Conservation (phyloP, 306 rosid species). For the Dalbergia oliveri region DNA sequence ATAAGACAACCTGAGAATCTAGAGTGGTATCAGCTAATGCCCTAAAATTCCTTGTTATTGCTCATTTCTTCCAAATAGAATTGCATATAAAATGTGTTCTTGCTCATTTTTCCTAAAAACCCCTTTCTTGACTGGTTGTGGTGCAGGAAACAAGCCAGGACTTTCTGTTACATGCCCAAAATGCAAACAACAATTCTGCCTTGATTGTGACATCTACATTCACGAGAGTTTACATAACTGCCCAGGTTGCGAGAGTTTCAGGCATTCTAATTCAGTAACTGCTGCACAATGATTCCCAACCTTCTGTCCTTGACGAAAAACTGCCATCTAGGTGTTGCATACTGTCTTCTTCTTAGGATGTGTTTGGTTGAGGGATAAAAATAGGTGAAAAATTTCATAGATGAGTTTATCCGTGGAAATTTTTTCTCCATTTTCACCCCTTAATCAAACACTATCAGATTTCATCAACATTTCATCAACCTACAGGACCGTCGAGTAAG, state of each 20-base stretch:
- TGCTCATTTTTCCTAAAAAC: background rate
- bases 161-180: slow-evolving; percentile 81
- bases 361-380: too few relatives aligned
- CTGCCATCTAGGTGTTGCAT: slow-evolving; percentile 17
- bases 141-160: slow-evolving; percentile 79
- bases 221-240: slow-evolving; percentile 97
- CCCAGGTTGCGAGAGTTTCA: slow-evolving; percentile 93
- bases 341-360: background rate
- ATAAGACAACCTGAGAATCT: slow-evolving; percentile 24
- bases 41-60: slow-evolving; percentile 10
- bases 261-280: slow-evolving; percentile 62
- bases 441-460: too few relatives aligned
- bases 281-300: slow-evolving; percentile 49
- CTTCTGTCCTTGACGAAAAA: slow-evolving; percentile 23
- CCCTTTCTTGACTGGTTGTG: slow-evolving; percentile 38
- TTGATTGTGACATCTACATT: slow-evolving; percentile 89
- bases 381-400: too few relatives aligned
- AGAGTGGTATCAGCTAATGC: slow-evolving; percentile 14
- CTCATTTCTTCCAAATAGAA: slow-evolving; percentile 29
- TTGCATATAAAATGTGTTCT: slow-evolving; percentile 31
- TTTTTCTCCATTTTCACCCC: too few relatives aligned
- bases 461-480: background rate
- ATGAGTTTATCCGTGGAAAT: too few relatives aligned
- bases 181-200: slow-evolving; percentile 90
- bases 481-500: slow-evolving; percentile 11